These are phyloP conservation scores for Ocimum tenuiflorum DNA, from an alignment of 257 asterid genomes.

Conservation along the genomic window DNA sequence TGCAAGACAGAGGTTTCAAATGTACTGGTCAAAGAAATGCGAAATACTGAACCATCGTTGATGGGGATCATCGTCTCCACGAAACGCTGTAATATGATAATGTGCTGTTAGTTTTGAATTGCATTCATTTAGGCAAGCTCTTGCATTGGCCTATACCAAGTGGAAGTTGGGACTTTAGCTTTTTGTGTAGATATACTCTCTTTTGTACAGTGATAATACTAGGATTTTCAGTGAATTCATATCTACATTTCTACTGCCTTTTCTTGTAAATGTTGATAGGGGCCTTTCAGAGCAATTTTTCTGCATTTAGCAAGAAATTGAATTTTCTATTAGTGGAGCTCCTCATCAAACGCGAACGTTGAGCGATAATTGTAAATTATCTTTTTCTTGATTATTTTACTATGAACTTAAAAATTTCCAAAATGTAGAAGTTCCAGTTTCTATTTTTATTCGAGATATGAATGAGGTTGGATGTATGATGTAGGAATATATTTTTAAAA, in stretches of 20 bases:
- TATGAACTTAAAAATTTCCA: too few species aligned
- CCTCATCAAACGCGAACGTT: too few species aligned
- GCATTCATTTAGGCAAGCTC: too few species aligned
- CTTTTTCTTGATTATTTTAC: too few species aligned
- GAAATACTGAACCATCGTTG: slow-evolving; percentile 25
- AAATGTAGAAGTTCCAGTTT: not conserved
- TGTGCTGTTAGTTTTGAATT: not conserved
- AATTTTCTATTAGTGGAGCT: too few species aligned
- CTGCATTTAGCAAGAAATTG: too few species aligned
- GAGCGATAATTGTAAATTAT: too few species aligned
- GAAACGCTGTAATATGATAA: not conserved
- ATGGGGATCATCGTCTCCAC: not conserved
- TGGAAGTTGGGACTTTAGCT: not conserved
- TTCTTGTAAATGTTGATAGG: too few species aligned
- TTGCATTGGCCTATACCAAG: not conserved
- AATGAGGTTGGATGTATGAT: too few species aligned
- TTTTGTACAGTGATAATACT: slow-evolving; percentile 17
- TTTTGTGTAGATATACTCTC: not conserved
- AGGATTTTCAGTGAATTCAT: not conserved
- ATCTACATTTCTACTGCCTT: not conserved
- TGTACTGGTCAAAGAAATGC: slow-evolving; percentile 43
- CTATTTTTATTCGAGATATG: too few species aligned
- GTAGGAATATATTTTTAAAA: too few species aligned
- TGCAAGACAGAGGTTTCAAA: slow-evolving; percentile 54
- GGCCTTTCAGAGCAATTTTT: too few species aligned